Percentiles rank a stretch among this genome's conserved stretches.
phyloP scores from a whole-genome alignment of 1,284 basidiomycete genomes.

The Pholiota adiposa region DNA sequence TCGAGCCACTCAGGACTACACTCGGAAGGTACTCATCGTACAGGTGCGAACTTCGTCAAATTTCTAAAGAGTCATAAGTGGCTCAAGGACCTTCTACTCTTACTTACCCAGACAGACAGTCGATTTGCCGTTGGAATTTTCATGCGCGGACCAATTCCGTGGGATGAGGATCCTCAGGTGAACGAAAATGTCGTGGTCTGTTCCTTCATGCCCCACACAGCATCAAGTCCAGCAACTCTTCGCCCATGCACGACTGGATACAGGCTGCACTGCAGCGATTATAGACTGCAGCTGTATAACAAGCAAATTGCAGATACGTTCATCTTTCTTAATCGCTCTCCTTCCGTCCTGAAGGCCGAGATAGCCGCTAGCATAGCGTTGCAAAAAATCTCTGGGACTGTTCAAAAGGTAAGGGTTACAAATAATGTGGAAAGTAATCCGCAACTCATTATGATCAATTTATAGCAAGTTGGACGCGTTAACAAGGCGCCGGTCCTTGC shows the following conservation, averaged over 20 bases:
- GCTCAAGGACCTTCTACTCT: too few relatives aligned
- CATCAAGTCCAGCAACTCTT: conserved; percentile 49
- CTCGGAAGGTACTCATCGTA: conserved; percentile 58
- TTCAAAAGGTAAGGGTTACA: conserved; percentile 52
- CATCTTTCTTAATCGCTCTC: conserved; percentile 55
- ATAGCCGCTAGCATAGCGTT: conserved; percentile 62
- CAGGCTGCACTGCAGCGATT: conserved; percentile 56
- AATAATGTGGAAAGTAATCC: background rate
- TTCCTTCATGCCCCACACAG: conserved; percentile 60
- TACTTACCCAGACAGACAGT: conserved; percentile 54
- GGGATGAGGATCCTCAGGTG: conserved; percentile 65
- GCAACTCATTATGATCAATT: background rate
- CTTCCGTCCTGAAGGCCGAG: conserved; percentile 48
- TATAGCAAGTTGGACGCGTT: conserved; percentile 62
- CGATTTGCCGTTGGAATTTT: conserved; percentile 66
- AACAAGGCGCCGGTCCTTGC: conserved; percentile 51
- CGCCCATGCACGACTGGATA: conserved; percentile 56
- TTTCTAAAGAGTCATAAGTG: too few relatives aligned
- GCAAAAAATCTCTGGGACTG: conserved; percentile 58
- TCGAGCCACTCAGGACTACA: conserved; percentile 57
- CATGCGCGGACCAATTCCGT: conserved; percentile 59
- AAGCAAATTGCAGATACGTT: conserved; percentile 56
- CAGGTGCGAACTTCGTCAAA: conserved; percentile 50
- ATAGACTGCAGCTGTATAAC: conserved; percentile 60
- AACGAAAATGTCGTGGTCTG: conserved; percentile 65